A percentile compares a stretch with the other conserved stretches of the same genome.
Conservation (phyloP, 116 monocot genomes). For the Posidonia oceanica region DNA sequence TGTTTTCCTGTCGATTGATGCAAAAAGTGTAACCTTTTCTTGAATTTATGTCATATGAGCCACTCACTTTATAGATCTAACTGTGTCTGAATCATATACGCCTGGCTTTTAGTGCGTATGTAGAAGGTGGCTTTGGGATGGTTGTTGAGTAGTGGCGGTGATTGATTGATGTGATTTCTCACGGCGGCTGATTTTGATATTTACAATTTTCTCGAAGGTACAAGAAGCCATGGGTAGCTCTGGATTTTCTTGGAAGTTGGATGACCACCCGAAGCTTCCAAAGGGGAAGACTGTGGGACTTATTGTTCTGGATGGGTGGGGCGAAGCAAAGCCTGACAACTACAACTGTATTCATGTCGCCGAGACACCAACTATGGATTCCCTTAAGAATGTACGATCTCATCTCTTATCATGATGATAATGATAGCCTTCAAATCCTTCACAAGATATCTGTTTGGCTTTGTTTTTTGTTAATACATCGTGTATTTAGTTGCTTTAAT, state of each 20-base stretch:
- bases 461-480: not conserved
- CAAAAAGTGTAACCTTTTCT: too few species aligned
- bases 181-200: not conserved
- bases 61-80: too few species aligned
- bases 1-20: too few species aligned
- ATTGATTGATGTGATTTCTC: not conserved
- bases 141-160: not conserved
- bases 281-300: constrained; percentile 80
- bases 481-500: not conserved
- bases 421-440: not conserved
- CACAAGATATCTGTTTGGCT: not conserved
- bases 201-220: not conserved
- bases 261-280: constrained; percentile 88
- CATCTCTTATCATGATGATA: not conserved
- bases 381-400: constrained; percentile 60
- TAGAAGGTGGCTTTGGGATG: too few species aligned
- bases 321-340: constrained; percentile 78
- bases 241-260: constrained; percentile 57
- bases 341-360: constrained; percentile 96
- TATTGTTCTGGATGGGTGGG: constrained; percentile 96
- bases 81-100: too few species aligned
- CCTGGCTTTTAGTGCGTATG: too few species aligned
- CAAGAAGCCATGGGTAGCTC: constrained; percentile 43
- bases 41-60: too few species aligned
- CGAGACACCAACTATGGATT: constrained; percentile 92